Percentiles rank a stretch among this genome's conserved stretches.
Conservation (phyloP, 2,329 filamentous ascomycete genomes). For the Fusarium incarnatum region DNA sequence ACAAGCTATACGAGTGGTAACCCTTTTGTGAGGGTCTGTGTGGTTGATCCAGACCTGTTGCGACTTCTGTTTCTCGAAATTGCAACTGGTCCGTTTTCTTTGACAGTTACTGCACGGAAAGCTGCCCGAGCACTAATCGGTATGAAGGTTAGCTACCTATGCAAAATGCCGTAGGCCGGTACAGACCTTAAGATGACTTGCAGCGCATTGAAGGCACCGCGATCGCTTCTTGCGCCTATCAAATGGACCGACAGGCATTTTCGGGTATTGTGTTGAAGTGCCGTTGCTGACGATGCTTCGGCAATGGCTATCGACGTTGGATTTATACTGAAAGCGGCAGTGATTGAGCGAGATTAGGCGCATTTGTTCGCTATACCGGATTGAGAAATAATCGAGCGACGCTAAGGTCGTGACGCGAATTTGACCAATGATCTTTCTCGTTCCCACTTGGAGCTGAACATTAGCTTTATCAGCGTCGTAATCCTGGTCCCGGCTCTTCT, state of each 20-base stretch:
- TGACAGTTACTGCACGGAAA: constrained; percentile 49
- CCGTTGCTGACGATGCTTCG: neutral
- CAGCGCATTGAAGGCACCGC: constrained; percentile 48
- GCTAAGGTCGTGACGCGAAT: constrained; percentile 4
- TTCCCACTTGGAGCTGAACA: neutral
- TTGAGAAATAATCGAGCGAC: constrained; percentile 40
- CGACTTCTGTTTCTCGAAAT: constrained; percentile 18
- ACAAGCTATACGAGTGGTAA: neutral
- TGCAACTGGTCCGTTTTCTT: constrained; percentile 41
- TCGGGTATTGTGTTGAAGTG: neutral
- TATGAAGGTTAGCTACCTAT: neutral
- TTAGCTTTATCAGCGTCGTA: neutral
- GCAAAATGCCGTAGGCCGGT: neutral
- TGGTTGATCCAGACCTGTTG: constrained; percentile 41
- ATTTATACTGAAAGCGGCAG: constrained; percentile 36
- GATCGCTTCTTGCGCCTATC: constrained; percentile 50
- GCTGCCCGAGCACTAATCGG: constrained; percentile 49
- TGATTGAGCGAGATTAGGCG: constrained; percentile 29
- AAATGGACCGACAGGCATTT: constrained; percentile 51
- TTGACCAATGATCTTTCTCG: constrained; percentile 6
- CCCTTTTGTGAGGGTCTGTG: constrained; percentile 17
- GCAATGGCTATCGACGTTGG: neutral
- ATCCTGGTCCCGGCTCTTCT: neutral
- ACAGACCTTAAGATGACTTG: constrained; percentile 51
- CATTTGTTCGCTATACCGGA: constrained; percentile 19